Base-by-base conservation (phyloP, 345 rosid genomes). In the Eucalyptus polybractea region DNA sequence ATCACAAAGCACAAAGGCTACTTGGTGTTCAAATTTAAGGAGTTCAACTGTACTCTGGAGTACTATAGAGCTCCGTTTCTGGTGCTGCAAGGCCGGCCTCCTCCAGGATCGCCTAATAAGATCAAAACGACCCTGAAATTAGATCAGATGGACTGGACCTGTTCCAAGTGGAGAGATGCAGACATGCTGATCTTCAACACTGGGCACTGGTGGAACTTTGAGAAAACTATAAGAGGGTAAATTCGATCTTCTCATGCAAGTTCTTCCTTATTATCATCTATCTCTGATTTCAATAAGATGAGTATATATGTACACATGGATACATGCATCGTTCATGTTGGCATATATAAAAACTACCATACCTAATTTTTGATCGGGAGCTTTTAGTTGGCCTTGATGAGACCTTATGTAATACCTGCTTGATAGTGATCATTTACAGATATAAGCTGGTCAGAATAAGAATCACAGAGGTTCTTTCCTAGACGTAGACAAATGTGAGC, bases 171-270 rank as follows among this genome's bases (percentile, higher is more conserved):
- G 99, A 95, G 86, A 89, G 92, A 93, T 50, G 95, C 99, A 11
- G 99, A 97, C 90, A 53, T 97, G 51, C 88, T 97, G 90, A 94
- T 97, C 89, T 93, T 97, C 89, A 97, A 97, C 92, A 94, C 96
- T 1, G 99, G 99, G 87, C 99, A 97, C 89, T 97, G 99, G 99
- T 97, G 99, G 99, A 97, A 97, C 91, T 92, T 94, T 15, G 99
- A 95, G 94, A 97, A 97, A 94, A 97, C 98, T 42, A 91, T 93
- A 45, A 94, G 96, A 92, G 95, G 95, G 99, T 97, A 93, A 92
- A 86, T 69, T 37, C 3, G 31, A 86, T 25, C 31, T 86, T 24
- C 54, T 53, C 76, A 17, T 72, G 56, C 51, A 49, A 67, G 21
- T 76, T 40, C 47, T 40, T 40, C 29, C 29, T 76, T 76, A 40